Base-by-base conservation (phyloP, 2,329 filamentous ascomycete species). In the Colletotrichum musae region DNA sequence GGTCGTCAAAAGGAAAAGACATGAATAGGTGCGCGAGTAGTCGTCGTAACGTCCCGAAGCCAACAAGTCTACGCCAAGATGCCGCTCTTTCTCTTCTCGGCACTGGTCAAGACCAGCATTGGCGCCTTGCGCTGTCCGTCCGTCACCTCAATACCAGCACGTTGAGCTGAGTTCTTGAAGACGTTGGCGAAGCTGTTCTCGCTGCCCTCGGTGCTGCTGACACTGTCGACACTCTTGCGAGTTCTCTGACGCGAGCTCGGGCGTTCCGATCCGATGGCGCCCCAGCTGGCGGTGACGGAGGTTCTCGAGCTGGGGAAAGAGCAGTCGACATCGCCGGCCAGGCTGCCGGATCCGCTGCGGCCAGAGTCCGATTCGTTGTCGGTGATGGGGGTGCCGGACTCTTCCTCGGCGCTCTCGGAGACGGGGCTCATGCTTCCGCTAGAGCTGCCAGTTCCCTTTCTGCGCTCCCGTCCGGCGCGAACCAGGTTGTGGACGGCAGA, bases 401-500 rank as follows among this genome's bases (percentile, higher is more conserved):
- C 85, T 15, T 69, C 67, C 74, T 92, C 89, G 4, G 86, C 87
- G 64, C 88, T 91, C 83, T 98, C 96, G 61, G 94, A 98, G 66
- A 95, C 92, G 13, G 96, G 95, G 77, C 93, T 97, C 83, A 94
- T 94, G 81, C 92, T 95, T 69, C 93, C 94, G 70, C 86, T 87
- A 72, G 87, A 89, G 79, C 91, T 92, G 72, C 89, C 86, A 72
- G 92, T 93, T 68, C 91, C 82, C 88, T 92, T 86, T 88, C 95
- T 94, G 69, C 96, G 93, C 77, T 94, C 94, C 72, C 96, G 88
- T 16, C 95, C 95, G 62, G 95, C 95, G 73, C 93, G 93, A 71
- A 98, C 93, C 58, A 99, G 88, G 78, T 94, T 98, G 84, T 95
- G 91, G 52, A 99, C 91, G 28, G 96, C 96, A 75, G 93, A 94